Evolutionary conservation across 176 grass and related monocot species (phyloP), one percentile per base, ranked within the genome.

Genomic region (Triticum monococcum): DNA sequence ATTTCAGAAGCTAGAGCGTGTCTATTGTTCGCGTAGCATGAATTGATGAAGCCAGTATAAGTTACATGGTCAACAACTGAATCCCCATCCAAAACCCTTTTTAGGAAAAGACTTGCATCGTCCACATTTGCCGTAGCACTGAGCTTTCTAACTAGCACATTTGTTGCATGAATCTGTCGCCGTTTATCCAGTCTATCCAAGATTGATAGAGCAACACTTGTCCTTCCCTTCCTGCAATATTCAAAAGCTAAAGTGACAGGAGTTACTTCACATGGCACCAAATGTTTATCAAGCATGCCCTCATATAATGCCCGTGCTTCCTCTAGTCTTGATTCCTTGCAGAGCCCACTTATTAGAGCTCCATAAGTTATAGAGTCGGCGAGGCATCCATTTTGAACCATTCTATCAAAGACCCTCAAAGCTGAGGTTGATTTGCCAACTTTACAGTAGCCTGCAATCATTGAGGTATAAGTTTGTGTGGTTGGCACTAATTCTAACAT

Each of bases 361-460:
- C 92, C 96, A 75, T 98, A 98, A 66, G 90, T 92, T 84, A 94
- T 32, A 77, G 93, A 89, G 77, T 98, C 96, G 80, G 92, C 87
- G 18, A 60, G 28, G 64, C 96, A 96, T 32, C 90, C 91, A 77
- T 91, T 88, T 83, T 87, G 86, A 68, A 92, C 77, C 93, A 98
- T 98, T 68, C 78, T 91, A 48, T 96, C 92, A 75, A 92, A 96
- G 60, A 96, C 41, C 38, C 76, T 95, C 79, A 98, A 90, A 16
- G 96, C 93, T 1, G 83, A 94, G 65, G 48, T 92, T 20, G 84
- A 94, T 88, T 89, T 94, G 31, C 91, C 88, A 64, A 94, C 50
- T 87, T 87, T 92, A 85, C 93, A 96, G 50, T 98, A 96, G 22
- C 96, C 96, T 75, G 93, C 84, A 79, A 98, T 96, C 90, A 98